Percentiles rank a stretch among this genome's conserved stretches.
Evolutionary conservation across 805 yeast genomes (phyloP).

Genomic region (Candida succiphila): DNA sequence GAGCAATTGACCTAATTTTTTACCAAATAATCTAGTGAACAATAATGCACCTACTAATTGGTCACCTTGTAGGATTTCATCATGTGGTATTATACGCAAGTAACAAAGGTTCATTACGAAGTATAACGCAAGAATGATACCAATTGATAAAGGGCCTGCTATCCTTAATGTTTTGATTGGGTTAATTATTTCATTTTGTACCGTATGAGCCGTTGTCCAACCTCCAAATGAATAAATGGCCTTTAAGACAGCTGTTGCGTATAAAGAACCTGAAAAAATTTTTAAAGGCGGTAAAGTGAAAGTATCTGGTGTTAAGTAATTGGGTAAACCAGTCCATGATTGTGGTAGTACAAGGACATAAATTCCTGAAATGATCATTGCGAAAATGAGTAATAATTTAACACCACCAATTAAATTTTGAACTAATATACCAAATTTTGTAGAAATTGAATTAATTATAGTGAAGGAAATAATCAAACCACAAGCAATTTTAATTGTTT

Average conservation of each 20-base stretch:
- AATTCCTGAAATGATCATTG: constrained; percentile 30
- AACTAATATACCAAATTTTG: constrained; percentile 28
- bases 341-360: constrained; percentile 29
- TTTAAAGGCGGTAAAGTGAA: constrained; percentile 10
- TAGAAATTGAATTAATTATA: constrained; percentile 29
- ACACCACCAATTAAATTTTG: constrained; percentile 36
- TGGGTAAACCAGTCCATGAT: constrained; percentile 9
- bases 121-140: constrained; percentile 27
- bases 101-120: constrained; percentile 34
- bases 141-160: constrained; percentile 35
- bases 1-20: constrained; percentile 27
- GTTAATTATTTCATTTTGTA: constrained; percentile 35
- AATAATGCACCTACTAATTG: constrained; percentile 34
- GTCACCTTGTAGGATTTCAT: constrained; percentile 29
- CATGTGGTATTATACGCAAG: constrained; percentile 30
- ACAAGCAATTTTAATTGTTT: constrained; percentile 9
- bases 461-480: constrained; percentile 8
- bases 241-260: constrained; percentile 35
- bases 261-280: constrained; percentile 21
- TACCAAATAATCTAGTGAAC: constrained; percentile 34
- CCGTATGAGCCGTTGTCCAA: constrained; percentile 40
- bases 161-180: constrained; percentile 33
- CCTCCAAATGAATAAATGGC: constrained; percentile 38
- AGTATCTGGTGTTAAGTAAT: constrained; percentile 8
- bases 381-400: constrained; percentile 28